These are phyloP conservation scores for Diaporthe vexans DNA, from an alignment of 2,329 filamentous ascomycete genomes.

Conservation along the genomic window DNA sequence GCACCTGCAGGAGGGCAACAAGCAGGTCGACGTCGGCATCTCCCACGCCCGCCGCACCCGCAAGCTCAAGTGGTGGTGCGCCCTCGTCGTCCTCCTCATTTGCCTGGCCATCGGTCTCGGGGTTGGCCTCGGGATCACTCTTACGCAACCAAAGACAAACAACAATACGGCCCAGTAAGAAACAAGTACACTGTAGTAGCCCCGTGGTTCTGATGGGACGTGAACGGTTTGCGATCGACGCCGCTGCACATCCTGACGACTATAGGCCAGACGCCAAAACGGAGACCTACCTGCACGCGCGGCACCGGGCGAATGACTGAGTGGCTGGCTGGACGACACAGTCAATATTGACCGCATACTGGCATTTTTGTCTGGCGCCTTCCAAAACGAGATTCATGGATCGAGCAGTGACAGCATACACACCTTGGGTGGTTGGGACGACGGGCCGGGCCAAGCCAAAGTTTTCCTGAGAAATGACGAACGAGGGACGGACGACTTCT, in stretches of 20 bases:
- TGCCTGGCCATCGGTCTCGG: slow-evolving; percentile 67
- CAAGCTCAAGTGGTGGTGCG: slow-evolving; percentile 87
- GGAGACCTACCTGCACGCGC: too few species aligned
- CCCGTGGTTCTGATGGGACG: background rate
- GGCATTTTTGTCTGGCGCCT: background rate
- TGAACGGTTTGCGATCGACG: background rate
- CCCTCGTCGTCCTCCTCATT: slow-evolving; percentile 72
- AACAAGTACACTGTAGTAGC: slow-evolving; percentile 8
- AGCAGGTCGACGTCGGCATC: slow-evolving; percentile 77
- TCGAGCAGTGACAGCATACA: slow-evolving; percentile 7
- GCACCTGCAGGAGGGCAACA: slow-evolving; percentile 78
- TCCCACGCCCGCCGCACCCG: slow-evolving; percentile 75
- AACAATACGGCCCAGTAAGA: slow-evolving; percentile 25
- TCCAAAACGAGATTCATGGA: too few species aligned
- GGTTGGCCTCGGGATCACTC: slow-evolving; percentile 66
- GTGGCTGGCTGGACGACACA: background rate
- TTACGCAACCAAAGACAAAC: slow-evolving; percentile 46
- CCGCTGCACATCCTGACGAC: slow-evolving; percentile 14
- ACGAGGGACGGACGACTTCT: slow-evolving; percentile 18
- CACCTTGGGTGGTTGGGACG: background rate
- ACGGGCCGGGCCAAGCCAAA: slow-evolving; percentile 7
- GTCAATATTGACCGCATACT: background rate
- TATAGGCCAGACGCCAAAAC: background rate
- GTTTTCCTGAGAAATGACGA: background rate
- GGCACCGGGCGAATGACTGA: background rate